Evolutionary conservation across 2,329 filamentous ascomycete species (phyloP), one percentile per base, ranked within the genome.

Genomic region (Cladosporium austrohemisphaericum): DNA sequence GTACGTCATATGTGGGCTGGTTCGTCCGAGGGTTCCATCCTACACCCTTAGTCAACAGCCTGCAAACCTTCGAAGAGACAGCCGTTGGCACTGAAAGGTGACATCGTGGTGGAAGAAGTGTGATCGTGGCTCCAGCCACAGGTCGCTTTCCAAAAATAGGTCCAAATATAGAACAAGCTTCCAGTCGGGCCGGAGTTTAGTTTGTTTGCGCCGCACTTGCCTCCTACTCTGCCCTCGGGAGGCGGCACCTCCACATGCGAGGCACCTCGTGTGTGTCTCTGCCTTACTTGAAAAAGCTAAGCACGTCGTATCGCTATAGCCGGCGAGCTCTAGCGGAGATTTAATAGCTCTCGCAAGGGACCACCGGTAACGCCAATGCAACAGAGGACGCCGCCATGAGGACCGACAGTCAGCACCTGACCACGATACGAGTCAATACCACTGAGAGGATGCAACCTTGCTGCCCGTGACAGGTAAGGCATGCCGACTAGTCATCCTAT

Each of bases 221-320:
- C 10, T 19, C 32, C n/a, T 23, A 26, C 20, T 10, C 16, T 22
- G 16, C 20, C 4, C 29, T 14, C 29, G 29, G 29, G 11, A 13
- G 23, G 37, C 23, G 28, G 28, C 37, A 26, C 28, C 23, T 23
- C 16, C 18, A 28, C 40, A 43, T 31, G 41, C 22, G 43, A 33
- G 22, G 23, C n/a, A 13, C 28, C 13, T 29, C 33, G 19, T 23
- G 23, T 46, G 43, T 43, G 26, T 22, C 25, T 47, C 33, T 47
- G 18, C 44, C 44, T 47, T 47, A 36, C 44, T 35, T 47, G 44
- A 47, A 29, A 25, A 23, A 47, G 44, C 44, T 47, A 47, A 47
- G 13, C 33, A 47, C 44, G 44, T 47, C 44, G 44, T 47, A 47
- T 47, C 25, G 33, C 7, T 11, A 38, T 20, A 31, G 16, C 44